Percentiles rank a stretch among this genome's conserved stretches.
Evolutionary conservation across 176 grass and related monocot species (phyloP).

Genomic region (Cenchrus americanus): DNA sequence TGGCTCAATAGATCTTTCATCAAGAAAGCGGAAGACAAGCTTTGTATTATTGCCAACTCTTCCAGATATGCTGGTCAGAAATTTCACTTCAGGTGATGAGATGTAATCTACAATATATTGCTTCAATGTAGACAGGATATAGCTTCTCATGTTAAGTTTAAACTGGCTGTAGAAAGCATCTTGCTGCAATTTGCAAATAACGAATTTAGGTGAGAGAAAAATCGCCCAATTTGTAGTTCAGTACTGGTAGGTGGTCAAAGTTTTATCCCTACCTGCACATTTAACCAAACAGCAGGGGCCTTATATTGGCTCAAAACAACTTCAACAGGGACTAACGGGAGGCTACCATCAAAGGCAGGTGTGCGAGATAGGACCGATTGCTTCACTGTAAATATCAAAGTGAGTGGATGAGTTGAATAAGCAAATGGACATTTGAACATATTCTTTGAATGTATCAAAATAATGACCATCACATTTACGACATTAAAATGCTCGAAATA

Average conservation of each 20-base stretch:
- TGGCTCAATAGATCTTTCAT: slow-evolving; percentile 54
- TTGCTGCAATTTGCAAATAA: slow-evolving; percentile 55
- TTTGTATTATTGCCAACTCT: slow-evolving; percentile 69
- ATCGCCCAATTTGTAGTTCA: slow-evolving; percentile 14
- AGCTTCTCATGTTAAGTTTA: slow-evolving; percentile 65
- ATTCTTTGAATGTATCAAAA: not conserved
- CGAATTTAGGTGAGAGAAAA: slow-evolving; percentile 14
- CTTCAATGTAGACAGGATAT: slow-evolving; percentile 54
- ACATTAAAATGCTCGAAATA: not conserved
- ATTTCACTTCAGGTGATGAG: slow-evolving; percentile 80
- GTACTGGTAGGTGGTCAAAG: slow-evolving; percentile 7
- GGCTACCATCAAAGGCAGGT: not conserved
- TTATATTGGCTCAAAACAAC: slow-evolving; percentile 18
- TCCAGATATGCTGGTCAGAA: slow-evolving; percentile 59
- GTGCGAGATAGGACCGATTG: slow-evolving; percentile 59
- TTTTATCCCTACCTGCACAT: slow-evolving; percentile 72
- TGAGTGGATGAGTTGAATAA: slow-evolving; percentile 16
- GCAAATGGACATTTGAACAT: not conserved
- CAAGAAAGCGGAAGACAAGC: slow-evolving; percentile 83
- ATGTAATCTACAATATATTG: slow-evolving; percentile 48
- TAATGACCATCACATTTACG: not conserved
- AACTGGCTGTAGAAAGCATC: slow-evolving; percentile 75
- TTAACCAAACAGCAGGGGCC: slow-evolving; percentile 69
- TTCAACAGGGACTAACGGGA: slow-evolving; percentile 31
- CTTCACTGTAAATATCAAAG: slow-evolving; percentile 52